These are phyloP conservation scores for Extremus antarcticus DNA, from an alignment of 495 filamentous ascomycete species.

Conservation along the genomic window DNA sequence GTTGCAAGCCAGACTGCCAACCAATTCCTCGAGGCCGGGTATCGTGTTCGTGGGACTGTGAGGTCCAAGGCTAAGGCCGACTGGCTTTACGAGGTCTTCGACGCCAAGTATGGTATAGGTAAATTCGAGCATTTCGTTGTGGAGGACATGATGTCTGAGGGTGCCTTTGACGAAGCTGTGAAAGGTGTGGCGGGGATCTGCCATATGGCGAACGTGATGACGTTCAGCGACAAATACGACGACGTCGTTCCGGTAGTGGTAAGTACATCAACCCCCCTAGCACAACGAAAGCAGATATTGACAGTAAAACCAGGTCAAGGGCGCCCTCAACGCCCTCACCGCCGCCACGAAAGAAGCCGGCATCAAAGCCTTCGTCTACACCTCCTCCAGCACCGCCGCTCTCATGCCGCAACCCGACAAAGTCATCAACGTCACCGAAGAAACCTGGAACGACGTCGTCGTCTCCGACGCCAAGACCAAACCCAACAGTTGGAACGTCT, in stretches of 20 bases:
- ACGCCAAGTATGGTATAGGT: slow-evolving; percentile 9
- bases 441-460: slow-evolving; percentile 41
- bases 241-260: slow-evolving; percentile 13
- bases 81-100: slow-evolving; percentile 30
- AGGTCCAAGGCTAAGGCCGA: slow-evolving; percentile 31
- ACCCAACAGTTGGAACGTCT: slow-evolving; percentile 22
- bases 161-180: slow-evolving; percentile 32
- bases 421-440: slow-evolving; percentile 24
- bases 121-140: slow-evolving; percentile 13
- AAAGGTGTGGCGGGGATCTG: slow-evolving; percentile 18
- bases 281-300: background rate
- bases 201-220: slow-evolving; percentile 12
- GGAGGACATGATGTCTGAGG: slow-evolving; percentile 17
- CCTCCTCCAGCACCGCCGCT: slow-evolving; percentile 40
- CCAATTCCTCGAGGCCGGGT: slow-evolving; percentile 39
- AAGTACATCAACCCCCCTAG: too few relatives aligned
- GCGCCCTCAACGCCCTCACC: slow-evolving; percentile 32
- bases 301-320: slow-evolving; percentile 19
- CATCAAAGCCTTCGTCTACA: slow-evolving; percentile 43
- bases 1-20: slow-evolving; percentile 42
- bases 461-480: slow-evolving; percentile 26
- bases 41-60: slow-evolving; percentile 42
- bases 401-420: slow-evolving; percentile 23
- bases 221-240: slow-evolving; percentile 7
- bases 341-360: slow-evolving; percentile 35